phyloP scores from a whole-genome alignment of 352 stramenopile species.

The Phytopythium boreale region DNA sequence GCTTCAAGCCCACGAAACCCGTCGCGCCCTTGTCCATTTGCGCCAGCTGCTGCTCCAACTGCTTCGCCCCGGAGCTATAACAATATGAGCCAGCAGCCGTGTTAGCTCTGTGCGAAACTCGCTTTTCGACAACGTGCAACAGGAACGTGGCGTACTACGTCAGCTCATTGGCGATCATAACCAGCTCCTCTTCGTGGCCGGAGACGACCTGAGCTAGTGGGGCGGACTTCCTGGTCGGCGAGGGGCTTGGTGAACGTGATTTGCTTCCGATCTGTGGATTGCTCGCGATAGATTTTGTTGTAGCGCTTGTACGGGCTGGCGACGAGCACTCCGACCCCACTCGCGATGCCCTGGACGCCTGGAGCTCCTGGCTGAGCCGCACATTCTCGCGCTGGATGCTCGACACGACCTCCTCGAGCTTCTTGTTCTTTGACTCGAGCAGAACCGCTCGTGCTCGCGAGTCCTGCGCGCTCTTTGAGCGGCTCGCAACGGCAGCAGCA shows the following conservation, averaged over 20 bases:
- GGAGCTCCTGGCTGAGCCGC: slow-evolving; percentile 36
- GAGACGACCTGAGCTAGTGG: slow-evolving; percentile 20
- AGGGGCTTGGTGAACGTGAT: neutral
- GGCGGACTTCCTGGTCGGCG: neutral
- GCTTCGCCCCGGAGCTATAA: slow-evolving; percentile 34
- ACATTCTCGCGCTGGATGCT: slow-evolving; percentile 41
- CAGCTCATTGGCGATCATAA: slow-evolving; percentile 39
- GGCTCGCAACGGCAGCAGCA: neutral
- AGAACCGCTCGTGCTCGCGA: slow-evolving; percentile 17
- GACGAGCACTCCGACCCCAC: neutral
- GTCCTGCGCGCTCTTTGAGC: slow-evolving; percentile 9
- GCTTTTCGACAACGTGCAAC: neutral
- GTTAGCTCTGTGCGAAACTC: neutral
- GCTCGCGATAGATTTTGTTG: neutral
- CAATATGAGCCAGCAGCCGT: neutral
- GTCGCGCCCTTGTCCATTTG: slow-evolving; percentile 17
- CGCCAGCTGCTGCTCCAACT: slow-evolving; percentile 35
- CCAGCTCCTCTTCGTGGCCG: slow-evolving; percentile 42
- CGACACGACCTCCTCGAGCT: slow-evolving; percentile 37
- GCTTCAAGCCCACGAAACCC: slow-evolving; percentile 52
- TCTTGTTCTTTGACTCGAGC: slow-evolving; percentile 42
- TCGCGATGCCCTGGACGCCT: neutral
- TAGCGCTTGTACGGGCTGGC: neutral
- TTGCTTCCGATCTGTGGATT: neutral
- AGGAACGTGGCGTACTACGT: slow-evolving; percentile 35